phyloP scores from a whole-genome alignment of 1,284 basidiomycete genomes.

The Gomphus bonarii region DNA sequence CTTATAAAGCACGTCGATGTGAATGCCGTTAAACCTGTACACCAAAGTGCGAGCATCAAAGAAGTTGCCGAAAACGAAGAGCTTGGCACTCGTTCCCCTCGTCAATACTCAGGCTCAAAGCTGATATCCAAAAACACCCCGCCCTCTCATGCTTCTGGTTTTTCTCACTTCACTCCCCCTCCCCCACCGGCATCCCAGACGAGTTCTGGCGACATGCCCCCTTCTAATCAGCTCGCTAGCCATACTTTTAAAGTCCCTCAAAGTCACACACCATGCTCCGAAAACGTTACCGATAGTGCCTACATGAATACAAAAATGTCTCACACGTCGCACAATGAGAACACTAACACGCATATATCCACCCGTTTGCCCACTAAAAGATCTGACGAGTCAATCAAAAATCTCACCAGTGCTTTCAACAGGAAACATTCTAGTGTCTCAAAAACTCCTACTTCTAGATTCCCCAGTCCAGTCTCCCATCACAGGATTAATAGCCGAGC shows the following conservation, averaged over 20 bases:
- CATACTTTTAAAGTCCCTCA: not conserved
- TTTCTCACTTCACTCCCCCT: not conserved
- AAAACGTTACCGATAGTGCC: not conserved
- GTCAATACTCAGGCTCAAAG: not conserved
- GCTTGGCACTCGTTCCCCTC: not conserved
- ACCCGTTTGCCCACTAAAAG: not conserved
- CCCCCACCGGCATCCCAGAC: not conserved
- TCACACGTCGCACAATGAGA: not conserved
- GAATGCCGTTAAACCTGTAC: not conserved
- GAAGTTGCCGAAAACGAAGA: slow-evolving; percentile 1
- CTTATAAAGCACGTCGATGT: not conserved
- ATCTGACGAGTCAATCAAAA: not conserved
- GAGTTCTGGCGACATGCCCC: not conserved
- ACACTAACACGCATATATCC: not conserved
- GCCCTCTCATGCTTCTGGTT: not conserved
- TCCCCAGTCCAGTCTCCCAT: not conserved
- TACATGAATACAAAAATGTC: not conserved
- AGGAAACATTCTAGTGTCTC: not conserved
- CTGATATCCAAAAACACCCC: not conserved
- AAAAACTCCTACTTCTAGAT: not conserved
- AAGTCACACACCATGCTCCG: not conserved
- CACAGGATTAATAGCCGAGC: not conserved
- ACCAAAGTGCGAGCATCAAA: slow-evolving; percentile 1
- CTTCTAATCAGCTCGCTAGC: not conserved
- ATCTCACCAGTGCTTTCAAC: not conserved